Evolutionary conservation across 345 rosid genomes (phyloP).

Genomic region (Citrus trifoliata): DNA sequence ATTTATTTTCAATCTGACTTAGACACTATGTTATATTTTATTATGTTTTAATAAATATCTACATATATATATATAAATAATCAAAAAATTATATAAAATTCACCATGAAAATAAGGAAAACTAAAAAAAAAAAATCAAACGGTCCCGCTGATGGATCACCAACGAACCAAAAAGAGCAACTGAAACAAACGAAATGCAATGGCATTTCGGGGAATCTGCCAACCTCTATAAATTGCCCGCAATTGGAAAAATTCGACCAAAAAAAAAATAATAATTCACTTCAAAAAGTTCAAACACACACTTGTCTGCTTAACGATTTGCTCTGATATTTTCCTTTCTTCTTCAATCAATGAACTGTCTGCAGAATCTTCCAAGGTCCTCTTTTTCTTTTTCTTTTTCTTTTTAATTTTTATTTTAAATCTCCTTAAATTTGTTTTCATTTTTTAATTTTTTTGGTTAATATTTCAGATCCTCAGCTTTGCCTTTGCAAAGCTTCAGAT

Average conservation of each 20-base stretch:
- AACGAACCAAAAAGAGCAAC: not conserved
- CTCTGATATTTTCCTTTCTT: slow-evolving; percentile 3
- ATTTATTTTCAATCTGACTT: no score
- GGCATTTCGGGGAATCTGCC: slow-evolving; percentile 22
- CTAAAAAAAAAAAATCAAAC: not conserved
- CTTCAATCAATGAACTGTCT: slow-evolving; percentile 49
- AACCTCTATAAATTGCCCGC: not conserved
- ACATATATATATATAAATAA: no score
- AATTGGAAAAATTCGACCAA: no score
- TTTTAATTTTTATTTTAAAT: not conserved
- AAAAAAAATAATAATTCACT: not conserved
- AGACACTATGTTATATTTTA: no score
- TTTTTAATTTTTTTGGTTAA: not conserved
- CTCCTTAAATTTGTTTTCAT: not conserved
- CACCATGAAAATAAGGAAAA: not conserved
- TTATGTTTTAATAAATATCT: no score
- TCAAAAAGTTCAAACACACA: not conserved
- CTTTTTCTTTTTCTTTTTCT: not conserved
- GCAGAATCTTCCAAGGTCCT: slow-evolving; percentile 62
- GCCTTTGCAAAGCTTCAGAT: slow-evolving; percentile 41
- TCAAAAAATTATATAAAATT: not conserved
- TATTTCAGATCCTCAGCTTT: slow-evolving; percentile 50
- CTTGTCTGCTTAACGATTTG: not conserved
- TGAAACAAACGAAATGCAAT: not conserved
- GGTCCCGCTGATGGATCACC: not conserved